Percentiles rank a stretch among this genome's conserved stretches.
phyloP scores from a whole-genome alignment of 495 filamentous ascomycete species.

The Aspergillus asperescens region DNA sequence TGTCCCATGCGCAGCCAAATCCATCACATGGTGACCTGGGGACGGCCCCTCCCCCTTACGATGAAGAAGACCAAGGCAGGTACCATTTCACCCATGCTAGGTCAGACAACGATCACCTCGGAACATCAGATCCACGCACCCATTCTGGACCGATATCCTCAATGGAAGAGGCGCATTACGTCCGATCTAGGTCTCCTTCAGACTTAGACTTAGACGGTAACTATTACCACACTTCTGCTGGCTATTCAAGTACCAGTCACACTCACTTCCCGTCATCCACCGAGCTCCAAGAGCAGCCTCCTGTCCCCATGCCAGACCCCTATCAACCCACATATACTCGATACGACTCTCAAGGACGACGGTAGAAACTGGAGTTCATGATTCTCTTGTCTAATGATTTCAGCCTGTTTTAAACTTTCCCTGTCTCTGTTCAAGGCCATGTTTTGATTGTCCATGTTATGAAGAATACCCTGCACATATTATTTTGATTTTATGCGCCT shows the following conservation, averaged over 20 bases:
- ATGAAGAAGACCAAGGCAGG: conserved; percentile 20
- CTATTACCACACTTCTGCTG: background rate
- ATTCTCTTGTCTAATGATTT: conserved; percentile 6
- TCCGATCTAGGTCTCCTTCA: conserved; percentile 12
- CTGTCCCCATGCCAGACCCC: conserved; percentile 35
- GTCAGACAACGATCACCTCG: conserved; percentile 11
- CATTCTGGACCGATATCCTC: conserved; percentile 21
- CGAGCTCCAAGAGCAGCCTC: conserved; percentile 26
- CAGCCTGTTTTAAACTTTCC: background rate
- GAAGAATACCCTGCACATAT: conserved; percentile 10
- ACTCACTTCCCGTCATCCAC: conserved; percentile 10
- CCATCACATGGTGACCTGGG: conserved; percentile 20
- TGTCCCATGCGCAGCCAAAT: conserved; percentile 39
- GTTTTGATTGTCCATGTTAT: conserved; percentile 10
- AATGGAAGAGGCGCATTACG: conserved; percentile 26
- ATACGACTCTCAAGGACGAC: conserved; percentile 21
- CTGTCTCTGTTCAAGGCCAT: conserved; percentile 5
- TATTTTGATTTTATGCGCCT: background rate
- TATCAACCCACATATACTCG: conserved; percentile 31
- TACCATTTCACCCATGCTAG: conserved; percentile 17
- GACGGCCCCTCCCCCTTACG: conserved; percentile 15
- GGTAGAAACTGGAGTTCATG: conserved; percentile 20
- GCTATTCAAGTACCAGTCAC: background rate
- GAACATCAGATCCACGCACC: conserved; percentile 9
- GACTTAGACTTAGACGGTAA: conserved; percentile 8